Conservation (phyloP, 2,329 filamentous ascomycete genomes). For the Verticillium nubilum region DNA sequence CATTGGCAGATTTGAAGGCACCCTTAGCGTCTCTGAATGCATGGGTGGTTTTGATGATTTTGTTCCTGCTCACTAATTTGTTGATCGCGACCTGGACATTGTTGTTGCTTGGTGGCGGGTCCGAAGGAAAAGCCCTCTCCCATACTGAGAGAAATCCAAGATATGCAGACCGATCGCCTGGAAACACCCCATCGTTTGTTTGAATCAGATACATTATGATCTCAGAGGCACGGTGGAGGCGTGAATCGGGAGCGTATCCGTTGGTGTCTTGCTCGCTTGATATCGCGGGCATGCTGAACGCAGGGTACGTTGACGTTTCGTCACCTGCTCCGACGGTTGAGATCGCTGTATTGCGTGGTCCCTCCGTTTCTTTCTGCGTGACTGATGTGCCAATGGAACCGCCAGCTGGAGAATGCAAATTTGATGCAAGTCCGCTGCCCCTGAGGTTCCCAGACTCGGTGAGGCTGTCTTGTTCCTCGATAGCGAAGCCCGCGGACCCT, state of each 20-base stretch:
- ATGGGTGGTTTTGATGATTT: slow-evolving; percentile 34
- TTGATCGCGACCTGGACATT: slow-evolving; percentile 32
- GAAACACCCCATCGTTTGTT: slow-evolving; percentile 40
- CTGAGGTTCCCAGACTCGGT: no score
- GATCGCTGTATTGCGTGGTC: neutral
- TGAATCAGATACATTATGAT: slow-evolving; percentile 36
- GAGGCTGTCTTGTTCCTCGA: no score
- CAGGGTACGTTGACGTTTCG: neutral
- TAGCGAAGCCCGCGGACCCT: neutral
- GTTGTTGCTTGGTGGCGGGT: slow-evolving; percentile 34
- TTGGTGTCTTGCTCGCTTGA: neutral
- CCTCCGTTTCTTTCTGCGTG: neutral
- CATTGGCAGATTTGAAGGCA: slow-evolving; percentile 35
- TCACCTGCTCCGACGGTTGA: neutral
- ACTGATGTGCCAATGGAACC: no score
- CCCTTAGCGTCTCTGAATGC: slow-evolving; percentile 36
- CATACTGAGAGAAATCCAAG: slow-evolving; percentile 41
- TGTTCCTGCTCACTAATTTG: slow-evolving; percentile 28
- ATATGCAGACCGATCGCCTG: slow-evolving; percentile 44
- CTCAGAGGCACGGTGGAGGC: slow-evolving; percentile 26
- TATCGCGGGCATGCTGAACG: neutral
- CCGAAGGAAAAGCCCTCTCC: slow-evolving; percentile 30
- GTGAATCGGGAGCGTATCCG: neutral
- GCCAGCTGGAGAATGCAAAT: no score
- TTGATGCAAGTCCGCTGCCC: no score